Conservation (phyloP, 768 basidiomycete genomes). For the Rhizopogon roseolus region DNA sequence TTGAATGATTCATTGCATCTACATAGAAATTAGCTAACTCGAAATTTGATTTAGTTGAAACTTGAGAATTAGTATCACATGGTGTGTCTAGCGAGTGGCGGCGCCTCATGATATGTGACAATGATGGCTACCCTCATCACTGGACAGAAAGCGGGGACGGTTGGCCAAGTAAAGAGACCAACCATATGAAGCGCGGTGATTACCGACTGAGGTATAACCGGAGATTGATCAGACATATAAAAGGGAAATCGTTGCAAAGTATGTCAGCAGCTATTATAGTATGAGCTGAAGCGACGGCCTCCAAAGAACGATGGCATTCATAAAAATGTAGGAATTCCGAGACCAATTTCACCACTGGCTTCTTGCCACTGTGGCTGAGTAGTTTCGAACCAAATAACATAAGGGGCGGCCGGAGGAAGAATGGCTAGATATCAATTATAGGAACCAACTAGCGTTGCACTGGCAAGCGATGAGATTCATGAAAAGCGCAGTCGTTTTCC, state of each 20-base stretch:
- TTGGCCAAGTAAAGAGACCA: neutral
- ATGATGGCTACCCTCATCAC: too few relatives aligned
- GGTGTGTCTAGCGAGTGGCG: neutral
- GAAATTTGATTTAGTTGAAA: neutral
- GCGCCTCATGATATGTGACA: neutral
- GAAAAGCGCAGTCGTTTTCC: too few relatives aligned
- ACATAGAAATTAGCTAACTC: neutral
- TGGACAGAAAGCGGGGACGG: too few relatives aligned
- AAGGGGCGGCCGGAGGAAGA: neutral
- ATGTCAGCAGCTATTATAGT: neutral
- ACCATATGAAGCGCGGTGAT: neutral
- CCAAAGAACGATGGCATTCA: neutral
- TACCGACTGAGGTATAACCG: too few relatives aligned
- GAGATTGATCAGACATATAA: neutral
- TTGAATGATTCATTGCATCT: neutral
- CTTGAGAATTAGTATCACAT: neutral
- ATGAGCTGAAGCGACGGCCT: neutral
- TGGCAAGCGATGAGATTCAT: too few relatives aligned
- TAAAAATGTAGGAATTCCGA: neutral
- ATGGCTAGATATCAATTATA: neutral
- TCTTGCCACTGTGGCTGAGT: neutral
- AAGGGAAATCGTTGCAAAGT: neutral
- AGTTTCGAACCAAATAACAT: neutral
- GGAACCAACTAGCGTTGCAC: too few relatives aligned
- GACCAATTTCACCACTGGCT: neutral